phyloP scores from a whole-genome alignment of 2,329 filamentous ascomycete species.

The Claviceps humidiphila region DNA sequence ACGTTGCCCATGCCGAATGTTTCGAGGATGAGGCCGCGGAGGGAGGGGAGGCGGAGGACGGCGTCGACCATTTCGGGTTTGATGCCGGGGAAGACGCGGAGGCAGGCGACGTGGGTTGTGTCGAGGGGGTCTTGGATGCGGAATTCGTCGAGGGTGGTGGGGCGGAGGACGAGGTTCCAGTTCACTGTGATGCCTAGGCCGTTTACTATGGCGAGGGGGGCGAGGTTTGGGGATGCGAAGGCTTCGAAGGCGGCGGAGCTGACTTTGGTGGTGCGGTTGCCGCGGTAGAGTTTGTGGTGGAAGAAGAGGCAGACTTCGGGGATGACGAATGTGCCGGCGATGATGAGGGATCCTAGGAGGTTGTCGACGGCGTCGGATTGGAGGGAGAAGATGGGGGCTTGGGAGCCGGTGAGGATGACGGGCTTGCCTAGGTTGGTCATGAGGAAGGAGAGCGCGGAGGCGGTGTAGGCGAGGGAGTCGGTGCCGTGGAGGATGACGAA shows the following conservation, averaged over 20 bases:
- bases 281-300: constrained; percentile 79
- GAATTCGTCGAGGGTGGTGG: constrained; percentile 62
- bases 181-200: constrained; percentile 69
- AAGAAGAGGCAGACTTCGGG: constrained; percentile 92
- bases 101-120: constrained; percentile 77
- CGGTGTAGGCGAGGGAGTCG: constrained; percentile 79
- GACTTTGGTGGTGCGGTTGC: constrained; percentile 79
- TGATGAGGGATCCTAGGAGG: constrained; percentile 72
- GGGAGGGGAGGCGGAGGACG: constrained; percentile 60
- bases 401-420: constrained; percentile 71
- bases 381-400: constrained; percentile 78
- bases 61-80: constrained; percentile 87
- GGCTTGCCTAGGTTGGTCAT: constrained; percentile 82
- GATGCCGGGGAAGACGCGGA: constrained; percentile 86
- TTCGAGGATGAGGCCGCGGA: constrained; percentile 74
- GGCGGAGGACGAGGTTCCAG: constrained; percentile 65
- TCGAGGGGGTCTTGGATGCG: constrained; percentile 57
- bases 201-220: constrained; percentile 69
- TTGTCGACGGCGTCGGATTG: constrained; percentile 90
- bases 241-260: constrained; percentile 77
- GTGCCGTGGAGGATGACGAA: constrained; percentile 88
- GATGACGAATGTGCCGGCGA: constrained; percentile 84
- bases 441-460: constrained; percentile 87
- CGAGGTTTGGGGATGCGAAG: constrained; percentile 77
- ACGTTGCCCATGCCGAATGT: constrained; percentile 91